Evolutionary conservation across 768 basidiomycete genomes (phyloP).

Genomic region (Termitomyces bulborhizus): DNA sequence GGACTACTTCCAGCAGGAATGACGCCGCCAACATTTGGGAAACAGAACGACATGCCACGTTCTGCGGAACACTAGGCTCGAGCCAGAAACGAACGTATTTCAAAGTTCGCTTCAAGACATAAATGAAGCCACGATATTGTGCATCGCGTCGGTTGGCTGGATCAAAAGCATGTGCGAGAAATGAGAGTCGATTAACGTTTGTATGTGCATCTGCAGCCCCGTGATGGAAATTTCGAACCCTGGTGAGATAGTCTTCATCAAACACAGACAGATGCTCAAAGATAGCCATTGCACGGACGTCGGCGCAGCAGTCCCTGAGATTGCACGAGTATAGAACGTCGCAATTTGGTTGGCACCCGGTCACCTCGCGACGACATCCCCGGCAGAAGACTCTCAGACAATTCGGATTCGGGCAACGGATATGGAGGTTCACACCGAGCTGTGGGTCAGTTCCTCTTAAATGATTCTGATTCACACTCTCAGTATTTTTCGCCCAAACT

Average conservation of each 20-base stretch:
- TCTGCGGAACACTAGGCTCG: background rate
- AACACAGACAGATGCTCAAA: constrained; percentile 7
- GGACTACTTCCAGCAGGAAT: background rate
- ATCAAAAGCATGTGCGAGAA: background rate
- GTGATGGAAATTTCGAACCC: background rate
- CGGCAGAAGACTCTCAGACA: constrained; percentile 2
- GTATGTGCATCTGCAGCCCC: background rate
- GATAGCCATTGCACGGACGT: constrained; percentile 10
- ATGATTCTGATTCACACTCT: background rate
- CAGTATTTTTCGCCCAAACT: background rate
- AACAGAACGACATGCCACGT: background rate
- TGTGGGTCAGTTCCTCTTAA: background rate
- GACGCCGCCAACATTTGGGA: background rate
- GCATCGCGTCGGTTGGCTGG: background rate
- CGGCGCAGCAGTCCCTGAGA: constrained; percentile 5
- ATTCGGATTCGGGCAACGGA: background rate
- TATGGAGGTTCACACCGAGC: background rate
- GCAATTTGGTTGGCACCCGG: background rate
- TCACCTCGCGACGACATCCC: constrained; percentile 1
- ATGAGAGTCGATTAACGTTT: background rate
- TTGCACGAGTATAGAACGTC: background rate
- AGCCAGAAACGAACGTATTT: constrained; percentile 8
- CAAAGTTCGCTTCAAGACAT: constrained; percentile 5
- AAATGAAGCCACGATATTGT: background rate
- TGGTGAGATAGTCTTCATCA: constrained; percentile 3